Conservation (phyloP, 805 yeast species). For the Monosporozyma solicola region DNA sequence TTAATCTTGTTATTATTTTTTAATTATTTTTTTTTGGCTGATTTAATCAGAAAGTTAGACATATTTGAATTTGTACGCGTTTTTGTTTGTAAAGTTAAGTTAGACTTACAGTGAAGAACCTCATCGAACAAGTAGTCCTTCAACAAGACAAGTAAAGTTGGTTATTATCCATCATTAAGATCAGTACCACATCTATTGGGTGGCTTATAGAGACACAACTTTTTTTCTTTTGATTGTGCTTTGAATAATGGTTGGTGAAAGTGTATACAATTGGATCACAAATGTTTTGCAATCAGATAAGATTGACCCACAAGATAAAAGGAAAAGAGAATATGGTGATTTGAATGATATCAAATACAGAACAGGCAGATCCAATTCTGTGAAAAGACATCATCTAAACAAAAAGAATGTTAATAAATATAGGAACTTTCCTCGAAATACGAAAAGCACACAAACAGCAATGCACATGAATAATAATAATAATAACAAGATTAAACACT, state of each 20-base stretch:
- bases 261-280: neutral
- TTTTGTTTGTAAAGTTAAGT: neutral
- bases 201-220: neutral
- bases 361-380: neutral
- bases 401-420: neutral
- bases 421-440: neutral
- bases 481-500: neutral
- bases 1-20: too few species aligned
- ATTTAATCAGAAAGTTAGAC: neutral
- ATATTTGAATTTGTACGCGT: neutral
- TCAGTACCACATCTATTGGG: neutral
- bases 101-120: neutral
- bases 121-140: neutral
- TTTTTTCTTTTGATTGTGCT: neutral
- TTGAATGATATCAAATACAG: slow-evolving; percentile 2
- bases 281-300: neutral
- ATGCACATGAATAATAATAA: neutral
- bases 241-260: neutral
- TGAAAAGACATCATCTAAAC: neutral
- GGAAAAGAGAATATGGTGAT: slow-evolving; percentile 3
- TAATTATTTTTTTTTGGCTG: too few species aligned
- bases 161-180: neutral
- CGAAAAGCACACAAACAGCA: neutral
- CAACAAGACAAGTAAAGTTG: too few species aligned
- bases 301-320: neutral